Evolutionary conservation across 371 early-diverging fungal genomes (phyloP), one percentile per base, ranked within the genome.

Genomic region (Rhizopus arrhizus): DNA sequence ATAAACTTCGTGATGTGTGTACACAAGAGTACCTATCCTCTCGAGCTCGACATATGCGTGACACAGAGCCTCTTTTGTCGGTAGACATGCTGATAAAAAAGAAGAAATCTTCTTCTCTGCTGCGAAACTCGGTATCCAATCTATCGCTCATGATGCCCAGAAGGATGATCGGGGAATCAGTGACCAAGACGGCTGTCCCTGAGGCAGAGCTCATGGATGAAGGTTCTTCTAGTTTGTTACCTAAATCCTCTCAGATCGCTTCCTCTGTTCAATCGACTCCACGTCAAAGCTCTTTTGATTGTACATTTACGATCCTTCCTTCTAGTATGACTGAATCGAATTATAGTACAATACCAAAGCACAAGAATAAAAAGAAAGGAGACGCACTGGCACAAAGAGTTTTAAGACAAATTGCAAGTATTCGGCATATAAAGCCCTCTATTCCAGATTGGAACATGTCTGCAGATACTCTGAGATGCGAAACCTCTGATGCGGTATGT

Each of bases 21-120:
- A 74, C 80, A 2, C 75, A 73, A 51, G 80, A 80, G 10, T 80
- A 77, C 29, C 33, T 80, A n/a, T 68, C 75, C 0, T 70, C 80
- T 16, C 47, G 75, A 54, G 68, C 76, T 2, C 74, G 74, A 73
- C 65, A 73, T 43, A 57, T 70, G 10, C 63, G 75, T 41, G 73
- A 78, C 12, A 65, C 52, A 33, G 61, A 15, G 34, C 15, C 29
- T 13, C 54, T 45, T 22, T 8, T 10, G 3, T 15, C 5, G 15
- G 36, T 5, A 34, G n/a, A 34, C 31, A 52, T 3, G 33, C 9
- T 28, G 2, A 43, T 59, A 0, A 61, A 58, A 22, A 68, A 69
- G 36, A 50, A 72, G 1, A 80, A 73, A 70, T 79, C 80, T 0
- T 52, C 70, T 8, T 71, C 75, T 3, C 73, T 74, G 53, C 71